Evolutionary conservation across 164 flowering plant genomes (phyloP).

Genomic region (Berberis thunbergii): DNA sequence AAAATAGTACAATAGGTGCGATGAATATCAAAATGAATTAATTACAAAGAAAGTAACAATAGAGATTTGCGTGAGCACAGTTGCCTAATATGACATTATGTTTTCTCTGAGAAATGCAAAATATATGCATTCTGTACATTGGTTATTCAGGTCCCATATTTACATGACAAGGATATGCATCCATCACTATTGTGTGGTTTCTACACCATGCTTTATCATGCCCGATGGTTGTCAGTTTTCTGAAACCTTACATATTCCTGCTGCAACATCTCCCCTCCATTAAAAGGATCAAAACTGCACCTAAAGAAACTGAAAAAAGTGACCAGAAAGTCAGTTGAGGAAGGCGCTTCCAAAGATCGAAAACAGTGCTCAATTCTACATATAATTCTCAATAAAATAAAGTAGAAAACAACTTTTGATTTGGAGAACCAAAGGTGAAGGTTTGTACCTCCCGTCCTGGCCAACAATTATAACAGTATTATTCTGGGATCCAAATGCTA

Average conservation of each 20-base stretch:
- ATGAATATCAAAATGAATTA: too few relatives aligned
- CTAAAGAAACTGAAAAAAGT: constrained; percentile 60
- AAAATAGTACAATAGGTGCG: too few relatives aligned
- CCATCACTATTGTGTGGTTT: too few relatives aligned
- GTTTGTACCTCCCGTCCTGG: constrained; percentile 82
- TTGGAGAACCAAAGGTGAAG: neutral
- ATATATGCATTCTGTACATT: neutral
- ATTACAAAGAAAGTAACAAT: too few relatives aligned
- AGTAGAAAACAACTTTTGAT: neutral
- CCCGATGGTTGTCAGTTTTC: constrained; percentile 33
- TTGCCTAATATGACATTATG: too few relatives aligned
- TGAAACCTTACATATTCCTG: constrained; percentile 66
- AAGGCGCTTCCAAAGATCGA: neutral
- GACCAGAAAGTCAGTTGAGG: neutral
- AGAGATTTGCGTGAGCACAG: too few relatives aligned
- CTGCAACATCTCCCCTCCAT: constrained; percentile 86
- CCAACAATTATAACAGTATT: constrained; percentile 61
- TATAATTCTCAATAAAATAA: neutral
- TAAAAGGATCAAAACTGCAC: constrained; percentile 72
- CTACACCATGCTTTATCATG: constrained; percentile 10
- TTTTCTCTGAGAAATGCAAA: too few relatives aligned
- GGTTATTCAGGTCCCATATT: neutral
- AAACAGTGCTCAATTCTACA: neutral
- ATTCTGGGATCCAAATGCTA: constrained; percentile 80
- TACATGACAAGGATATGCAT: neutral